Base-by-base conservation (phyloP, 495 filamentous ascomycete genomes). In the Paragyromitra xinjiangensis region DNA sequence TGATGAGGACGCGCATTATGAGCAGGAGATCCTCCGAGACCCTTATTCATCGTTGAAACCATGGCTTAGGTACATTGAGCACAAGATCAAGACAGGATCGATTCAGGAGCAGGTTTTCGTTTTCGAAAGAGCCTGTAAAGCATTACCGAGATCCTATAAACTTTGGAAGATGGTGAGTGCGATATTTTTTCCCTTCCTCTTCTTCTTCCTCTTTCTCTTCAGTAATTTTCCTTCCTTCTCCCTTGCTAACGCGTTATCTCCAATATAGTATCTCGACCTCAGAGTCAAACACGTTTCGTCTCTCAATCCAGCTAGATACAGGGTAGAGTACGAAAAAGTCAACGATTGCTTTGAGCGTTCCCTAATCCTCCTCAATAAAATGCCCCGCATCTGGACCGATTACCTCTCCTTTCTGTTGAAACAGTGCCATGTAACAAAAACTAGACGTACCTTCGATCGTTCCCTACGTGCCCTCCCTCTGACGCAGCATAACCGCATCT, bases 311-410 rank as follows among this genome's bases (percentile, higher is more conserved):
- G 92, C 92, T 73, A 89, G 90, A 48, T 93, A 93, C 84, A 89
- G 89, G 39, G 86, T 89, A 66, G 94, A 98, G 81, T 98, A 91
- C 83, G 87, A 88, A 78, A 98, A 98, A 83, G 94, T 99, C 82
- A 98, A 99, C 83, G 88, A 94, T 59, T 89, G 98, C 39, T 99
- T 97, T 81, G 96, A 99, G 84, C 90, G 93, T 78, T 94, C 96
- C 9, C 86, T 99, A 45, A 92, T 98, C 74, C 87, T 99, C 8
- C 88, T 99, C 78, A 98, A 98, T 86, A 99, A 99, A 85, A 99
- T 99, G 96, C 96, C 96, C 59, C 88, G 90, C 73, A 95, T 98
- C 81, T 99, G 96, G 96, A 94, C 97, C 84, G 94, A 98, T 92
- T 99, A 97, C 83, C 90, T 99, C 55, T 89, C 89, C 48, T 98